Conservation (phyloP, 108 stramenopile species). For the Mediolabrus comicus region DNA sequence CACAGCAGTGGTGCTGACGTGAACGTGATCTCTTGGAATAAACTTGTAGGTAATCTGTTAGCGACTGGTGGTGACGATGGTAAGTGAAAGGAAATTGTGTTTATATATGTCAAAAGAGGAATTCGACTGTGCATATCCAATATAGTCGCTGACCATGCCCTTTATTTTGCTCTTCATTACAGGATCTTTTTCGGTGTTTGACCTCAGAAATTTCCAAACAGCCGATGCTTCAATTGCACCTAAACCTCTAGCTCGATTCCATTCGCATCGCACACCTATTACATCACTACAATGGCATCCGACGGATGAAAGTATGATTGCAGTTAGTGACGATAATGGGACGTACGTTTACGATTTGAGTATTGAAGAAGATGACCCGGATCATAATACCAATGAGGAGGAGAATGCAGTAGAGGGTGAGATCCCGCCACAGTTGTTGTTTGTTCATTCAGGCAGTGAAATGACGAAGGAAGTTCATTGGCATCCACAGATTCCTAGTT, state of each 20-base stretch:
- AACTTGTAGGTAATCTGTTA: constrained; percentile 85
- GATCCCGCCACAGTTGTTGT: constrained; percentile 97
- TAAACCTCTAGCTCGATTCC: constrained; percentile 85
- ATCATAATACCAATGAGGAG: constrained; percentile 22
- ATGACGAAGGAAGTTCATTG: constrained; percentile 95
- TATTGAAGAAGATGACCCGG: constrained; percentile 91
- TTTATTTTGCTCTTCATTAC: background rate
- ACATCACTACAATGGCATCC: constrained; percentile 97
- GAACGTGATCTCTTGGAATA: constrained; percentile 97
- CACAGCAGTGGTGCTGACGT: constrained; percentile 81
- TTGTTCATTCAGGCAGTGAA: constrained; percentile 92
- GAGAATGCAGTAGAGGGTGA: constrained; percentile 47
- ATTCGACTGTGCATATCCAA: background rate
- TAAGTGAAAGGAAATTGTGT: constrained; percentile 32
- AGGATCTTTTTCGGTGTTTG: constrained; percentile 84
- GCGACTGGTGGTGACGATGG: constrained; percentile 97
- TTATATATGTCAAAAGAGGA: too few species aligned
- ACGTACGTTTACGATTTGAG: constrained; percentile 95
- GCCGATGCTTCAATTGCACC: constrained; percentile 42
- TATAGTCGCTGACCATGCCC: too few species aligned
- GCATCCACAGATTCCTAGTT: constrained; percentile 97
- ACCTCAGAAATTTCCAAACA: constrained; percentile 80
- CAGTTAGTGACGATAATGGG: constrained; percentile 83
- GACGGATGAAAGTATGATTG: constrained; percentile 94
- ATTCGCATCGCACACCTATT: constrained; percentile 88